Evolutionary conservation across 2,329 filamentous ascomycete species (phyloP), one percentile per base, ranked within the genome.

Genomic region (Pyricularia sp.): DNA sequence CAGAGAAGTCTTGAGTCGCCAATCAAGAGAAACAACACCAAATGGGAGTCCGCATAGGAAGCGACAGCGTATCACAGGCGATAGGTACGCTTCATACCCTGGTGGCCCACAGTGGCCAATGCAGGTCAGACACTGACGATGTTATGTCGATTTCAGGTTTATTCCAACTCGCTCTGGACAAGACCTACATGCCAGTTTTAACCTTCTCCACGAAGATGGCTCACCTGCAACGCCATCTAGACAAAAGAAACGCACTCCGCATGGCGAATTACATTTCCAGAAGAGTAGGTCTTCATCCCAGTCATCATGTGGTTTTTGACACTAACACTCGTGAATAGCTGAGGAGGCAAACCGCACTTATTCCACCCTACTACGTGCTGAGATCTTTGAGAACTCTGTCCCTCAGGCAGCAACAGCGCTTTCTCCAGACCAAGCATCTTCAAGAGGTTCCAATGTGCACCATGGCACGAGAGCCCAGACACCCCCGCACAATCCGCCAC

Each of bases 331-430:
- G n/a, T 65, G 26, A 65, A 53, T 67, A 86, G 93, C 90, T 62
- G 93, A 97, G 77, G 92, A 97, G 82, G 94, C 94, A 62, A 97
- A 99, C 71, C 85, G 90, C 66, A 97, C 91, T 24, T 99, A 93
- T 75, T 96, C 92, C 31, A 89, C 87, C 24, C 80, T 99, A 7
- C 80, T 99, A 65, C 88, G 94, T 65, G 88, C 91, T 64, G 94
- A 99, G 76, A 84, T 99, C 66, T 99, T 99, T 74, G 93, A 96
- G 71, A 86, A 85, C 70, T 90, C 91, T 31, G 88, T 97, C 67
- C 93, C 94, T 9, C 93, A 97, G 74, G 81, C 86, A 40, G 85
- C 90, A 49, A 81, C 88, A 49, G 81, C 87, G 61, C 73, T 85
- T 67, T 88, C 84, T 66, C 81, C 86, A 65, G 85, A 89, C 67